Conservation (phyloP, 2,329 filamentous ascomycete genomes). For the Massarina eburnea region DNA sequence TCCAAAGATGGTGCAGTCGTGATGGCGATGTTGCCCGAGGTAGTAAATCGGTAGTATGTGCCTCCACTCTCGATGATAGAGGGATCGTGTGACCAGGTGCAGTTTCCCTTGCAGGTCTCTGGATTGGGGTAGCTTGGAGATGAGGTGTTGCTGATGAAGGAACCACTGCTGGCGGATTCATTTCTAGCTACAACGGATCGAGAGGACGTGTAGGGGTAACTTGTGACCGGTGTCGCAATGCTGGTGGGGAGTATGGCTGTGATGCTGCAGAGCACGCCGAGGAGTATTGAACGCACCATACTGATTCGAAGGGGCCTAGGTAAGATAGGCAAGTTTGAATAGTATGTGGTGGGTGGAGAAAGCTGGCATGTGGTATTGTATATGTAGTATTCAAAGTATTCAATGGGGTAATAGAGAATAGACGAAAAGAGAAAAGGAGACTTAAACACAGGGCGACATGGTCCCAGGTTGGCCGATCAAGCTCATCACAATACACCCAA, state of each 20-base stretch:
- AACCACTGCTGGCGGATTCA: background rate
- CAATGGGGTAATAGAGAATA: background rate
- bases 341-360: background rate
- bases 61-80: constrained; percentile 1
- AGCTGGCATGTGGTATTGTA: background rate
- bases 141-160: background rate
- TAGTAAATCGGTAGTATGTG: constrained; percentile 12
- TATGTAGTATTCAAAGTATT: too few relatives aligned
- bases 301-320: constrained; percentile 5
- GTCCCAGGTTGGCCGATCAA: background rate
- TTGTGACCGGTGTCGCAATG: background rate
- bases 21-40: constrained; percentile 13
- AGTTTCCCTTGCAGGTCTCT: constrained; percentile 7
- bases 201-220: background rate
- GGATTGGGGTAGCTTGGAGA: background rate
- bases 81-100: constrained; percentile 7
- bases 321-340: constrained; percentile 2
- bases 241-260: background rate
- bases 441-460: too few relatives aligned
- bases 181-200: background rate
- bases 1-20: constrained; percentile 9
- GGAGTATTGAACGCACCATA: constrained; percentile 4
- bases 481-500: background rate
- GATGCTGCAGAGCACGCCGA: constrained; percentile 4
- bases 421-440: background rate